Base-by-base conservation (phyloP, 2,329 filamentous ascomycete species). In the Fusarium solani-melongenae region DNA sequence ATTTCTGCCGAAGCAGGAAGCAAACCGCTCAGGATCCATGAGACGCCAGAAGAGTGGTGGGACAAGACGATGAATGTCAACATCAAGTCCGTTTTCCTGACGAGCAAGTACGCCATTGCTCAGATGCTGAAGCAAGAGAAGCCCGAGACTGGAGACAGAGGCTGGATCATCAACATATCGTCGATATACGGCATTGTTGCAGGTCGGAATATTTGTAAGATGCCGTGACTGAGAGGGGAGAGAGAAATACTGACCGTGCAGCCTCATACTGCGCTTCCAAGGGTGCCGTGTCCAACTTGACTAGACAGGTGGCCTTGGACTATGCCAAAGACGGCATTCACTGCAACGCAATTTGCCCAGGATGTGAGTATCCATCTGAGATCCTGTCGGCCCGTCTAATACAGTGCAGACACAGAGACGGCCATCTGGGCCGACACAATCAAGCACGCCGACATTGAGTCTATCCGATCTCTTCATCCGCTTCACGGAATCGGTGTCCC, bases 331-430 rank as follows among this genome's bases (percentile, higher is more conserved):
- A 85, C 12, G 79, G 82, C 0, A 87, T 90, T 29, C 87, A 89
- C 68, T 83, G 84, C 36, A 89, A 89, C 72, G 86, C 86, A 0
- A 81, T 90, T 6, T 88, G 87, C 62, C 88, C 88, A 6, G 88
- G 88, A 7, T 89, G 75, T 75, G 20, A 61, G 69, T 51, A 11
- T 3, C 5, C 8, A 20, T 17, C 2, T 1, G 0, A 20, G 7
- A 38, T 8, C 22, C 22, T 5, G 6, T 24, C 33, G 10, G 1
- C 20, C 41, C 4, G 22, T 15, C 5, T 41, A 36, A 59, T 27
- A 29, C 4, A 12, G 5, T 36, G 1, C 3, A 81, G 79, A 73
- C 22, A 78, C 75, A 0, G 67, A 75, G 20, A 81, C 79, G 0
- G 79, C 78, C 1, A 80, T 81, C 1, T 77, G 78, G 14, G 69